Evolutionary conservation across 352 stramenopile species (phyloP), one percentile per base, ranked within the genome.

Genomic region (Phytophthora kernoviae): DNA sequence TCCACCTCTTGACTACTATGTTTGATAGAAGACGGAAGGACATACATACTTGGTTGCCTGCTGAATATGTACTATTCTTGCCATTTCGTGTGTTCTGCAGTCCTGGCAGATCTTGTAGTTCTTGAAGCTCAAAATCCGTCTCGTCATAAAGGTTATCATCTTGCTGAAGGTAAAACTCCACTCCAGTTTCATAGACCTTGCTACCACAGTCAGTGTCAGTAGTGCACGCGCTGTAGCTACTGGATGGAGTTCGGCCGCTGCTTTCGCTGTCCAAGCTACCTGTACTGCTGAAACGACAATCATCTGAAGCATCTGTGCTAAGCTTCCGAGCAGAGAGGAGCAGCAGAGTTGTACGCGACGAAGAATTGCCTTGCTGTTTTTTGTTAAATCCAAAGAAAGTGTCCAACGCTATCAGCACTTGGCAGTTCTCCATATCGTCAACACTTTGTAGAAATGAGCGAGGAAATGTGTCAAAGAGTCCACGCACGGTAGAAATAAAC

Each of bases 401-500:
- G 8, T 69, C 65, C 41, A 88, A 57, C 21, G 75, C 20, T 10
- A 49, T 62, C 36, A 88, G 61, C 7, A 87, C 79, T 18, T 68
- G 54, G 33, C 80, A 90, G 22, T 56, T 77, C 41, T 81, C 62
- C 18, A 56, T 54, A 14, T 46, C 49, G 32, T 82, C 77, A 11
- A 85, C 41, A 4, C 49, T 62, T 51, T 82, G 60, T 17, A 90
- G 62, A n/a, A 87, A 80, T 14, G 65, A 40, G 6, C 60, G 72
- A 8, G 79, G 72, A 26, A 81, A 87, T 1, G 72, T 75, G 32
- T 68, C 68, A 40, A 89, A 89, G 43, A 84, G 81, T 15, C 67
- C 65, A 39, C 71, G 63, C 4, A 87, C 40, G 14, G 65, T 63
- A 4, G 61, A 20, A n/a, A 89, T 51, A 46, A 89, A 89, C 2